Conservation (phyloP, 78 protist species). For the Mantamonas sphyraenae region DNA sequence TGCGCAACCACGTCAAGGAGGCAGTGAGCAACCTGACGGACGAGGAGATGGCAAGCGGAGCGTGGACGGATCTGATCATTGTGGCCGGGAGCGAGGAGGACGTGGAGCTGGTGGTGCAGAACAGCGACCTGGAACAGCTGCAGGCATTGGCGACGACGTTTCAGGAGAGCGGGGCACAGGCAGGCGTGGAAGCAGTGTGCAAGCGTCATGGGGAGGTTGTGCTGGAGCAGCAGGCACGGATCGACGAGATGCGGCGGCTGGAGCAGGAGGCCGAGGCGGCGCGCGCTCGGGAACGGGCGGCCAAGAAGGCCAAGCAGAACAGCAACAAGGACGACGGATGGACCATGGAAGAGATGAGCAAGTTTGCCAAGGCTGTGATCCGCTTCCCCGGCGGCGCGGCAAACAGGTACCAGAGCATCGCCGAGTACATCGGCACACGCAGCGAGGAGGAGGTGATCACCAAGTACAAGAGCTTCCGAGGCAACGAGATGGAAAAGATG, state of each 20-base stretch:
- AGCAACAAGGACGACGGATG: background rate
- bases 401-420: background rate
- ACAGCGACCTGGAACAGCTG: background rate
- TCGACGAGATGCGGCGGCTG: background rate
- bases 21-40: background rate
- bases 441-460: background rate
- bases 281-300: background rate
- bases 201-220: background rate
- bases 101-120: background rate
- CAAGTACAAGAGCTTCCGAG: no score
- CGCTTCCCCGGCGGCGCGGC: conserved; percentile 10
- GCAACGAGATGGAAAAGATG: no score
- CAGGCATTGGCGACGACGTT: background rate
- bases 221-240: background rate
- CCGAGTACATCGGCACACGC: background rate
- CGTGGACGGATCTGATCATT: background rate
- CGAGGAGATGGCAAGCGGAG: background rate
- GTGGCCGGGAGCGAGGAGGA: background rate
- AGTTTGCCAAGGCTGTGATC: background rate
- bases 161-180: background rate
- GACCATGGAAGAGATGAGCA: background rate
- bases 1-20: background rate
- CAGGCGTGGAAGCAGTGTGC: background rate
- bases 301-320: background rate
- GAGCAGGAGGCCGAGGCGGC: no score